Conservation (phyloP, 2,329 filamentous ascomycete genomes). For the Pestalotiopsis sp. region DNA sequence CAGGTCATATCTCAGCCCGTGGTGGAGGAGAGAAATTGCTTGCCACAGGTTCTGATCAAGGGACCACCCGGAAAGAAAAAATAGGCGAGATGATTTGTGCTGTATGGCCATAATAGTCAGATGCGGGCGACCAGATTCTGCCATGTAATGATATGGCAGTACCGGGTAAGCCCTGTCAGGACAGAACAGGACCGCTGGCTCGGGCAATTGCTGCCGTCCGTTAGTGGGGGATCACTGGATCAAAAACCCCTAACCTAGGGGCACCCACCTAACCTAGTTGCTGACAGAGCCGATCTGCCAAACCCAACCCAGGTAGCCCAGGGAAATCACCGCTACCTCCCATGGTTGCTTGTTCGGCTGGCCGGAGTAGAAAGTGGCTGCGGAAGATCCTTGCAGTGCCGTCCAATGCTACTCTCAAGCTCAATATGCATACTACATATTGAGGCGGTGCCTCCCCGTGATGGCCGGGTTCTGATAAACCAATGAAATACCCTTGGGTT, state of each 20-base stretch:
- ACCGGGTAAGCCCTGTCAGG: background rate
- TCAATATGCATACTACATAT: background rate
- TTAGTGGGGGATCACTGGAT: slow-evolving; percentile 2
- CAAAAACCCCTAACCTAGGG: background rate
- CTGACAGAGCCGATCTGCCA: background rate
- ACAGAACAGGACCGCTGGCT: background rate
- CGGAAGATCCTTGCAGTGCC: slow-evolving; percentile 7
- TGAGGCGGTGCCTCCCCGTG: slow-evolving; percentile 3
- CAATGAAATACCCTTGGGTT: background rate
- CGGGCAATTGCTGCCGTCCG: background rate
- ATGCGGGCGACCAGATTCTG: background rate
- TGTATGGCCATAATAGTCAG: background rate
- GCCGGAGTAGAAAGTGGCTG: background rate
- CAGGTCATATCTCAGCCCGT: background rate
- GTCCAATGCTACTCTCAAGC: background rate
- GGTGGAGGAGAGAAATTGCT: background rate
- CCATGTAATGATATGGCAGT: no score
- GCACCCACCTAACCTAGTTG: background rate
- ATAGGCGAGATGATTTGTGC: background rate
- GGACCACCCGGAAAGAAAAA: background rate
- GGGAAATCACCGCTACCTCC: background rate
- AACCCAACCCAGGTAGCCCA: background rate
- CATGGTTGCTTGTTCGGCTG: background rate
- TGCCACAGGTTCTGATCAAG: background rate
- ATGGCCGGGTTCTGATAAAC: background rate